A percentile compares a stretch with the other conserved stretches of the same genome.
These are phyloP conservation scores for Poronia punctata DNA, from an alignment of 495 filamentous ascomycete genomes.

Conservation along the genomic window DNA sequence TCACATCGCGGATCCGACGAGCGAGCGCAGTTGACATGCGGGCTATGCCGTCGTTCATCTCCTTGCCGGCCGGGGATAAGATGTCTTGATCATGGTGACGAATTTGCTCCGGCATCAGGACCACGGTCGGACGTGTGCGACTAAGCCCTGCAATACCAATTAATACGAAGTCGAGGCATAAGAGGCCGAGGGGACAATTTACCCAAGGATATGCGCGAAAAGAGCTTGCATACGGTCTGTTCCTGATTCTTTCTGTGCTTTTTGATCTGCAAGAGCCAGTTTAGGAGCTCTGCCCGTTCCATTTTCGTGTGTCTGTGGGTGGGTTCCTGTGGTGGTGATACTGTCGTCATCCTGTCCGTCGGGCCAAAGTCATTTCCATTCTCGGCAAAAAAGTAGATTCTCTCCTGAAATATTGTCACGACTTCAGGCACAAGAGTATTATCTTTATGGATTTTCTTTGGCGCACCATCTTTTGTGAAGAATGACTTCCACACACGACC, in stretches of 20 bases:
- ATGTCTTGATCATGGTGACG: constrained; percentile 25
- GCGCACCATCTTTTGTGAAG: constrained; percentile 31
- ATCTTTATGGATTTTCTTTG: constrained; percentile 30
- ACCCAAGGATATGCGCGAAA: constrained; percentile 39
- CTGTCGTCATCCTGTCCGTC: constrained; percentile 6
- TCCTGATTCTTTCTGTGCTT: constrained; percentile 28
- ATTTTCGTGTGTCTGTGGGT: constrained; percentile 23
- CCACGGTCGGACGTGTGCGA: constrained; percentile 31
- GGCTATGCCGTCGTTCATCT: constrained; percentile 83
- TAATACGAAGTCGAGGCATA: background rate
- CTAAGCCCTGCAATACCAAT: constrained; percentile 29
- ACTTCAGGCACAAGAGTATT: constrained; percentile 26
- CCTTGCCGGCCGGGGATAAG: constrained; percentile 27
- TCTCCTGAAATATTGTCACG: constrained; percentile 30
- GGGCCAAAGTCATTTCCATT: constrained; percentile 28
- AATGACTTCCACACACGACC: constrained; percentile 42
- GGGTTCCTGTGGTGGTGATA: constrained; percentile 21
- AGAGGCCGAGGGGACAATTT: background rate
- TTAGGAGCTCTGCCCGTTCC: constrained; percentile 26
- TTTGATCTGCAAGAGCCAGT: constrained; percentile 37
- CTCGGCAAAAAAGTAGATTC: constrained; percentile 41
- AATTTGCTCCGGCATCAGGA: constrained; percentile 33
- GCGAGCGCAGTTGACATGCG: constrained; percentile 62
- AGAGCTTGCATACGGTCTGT: constrained; percentile 30
- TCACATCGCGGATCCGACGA: constrained; percentile 46